Evolutionary conservation across 257 asterid genomes (phyloP), one percentile per base, ranked within the genome.

Genomic region (Anisodus acutangulus): DNA sequence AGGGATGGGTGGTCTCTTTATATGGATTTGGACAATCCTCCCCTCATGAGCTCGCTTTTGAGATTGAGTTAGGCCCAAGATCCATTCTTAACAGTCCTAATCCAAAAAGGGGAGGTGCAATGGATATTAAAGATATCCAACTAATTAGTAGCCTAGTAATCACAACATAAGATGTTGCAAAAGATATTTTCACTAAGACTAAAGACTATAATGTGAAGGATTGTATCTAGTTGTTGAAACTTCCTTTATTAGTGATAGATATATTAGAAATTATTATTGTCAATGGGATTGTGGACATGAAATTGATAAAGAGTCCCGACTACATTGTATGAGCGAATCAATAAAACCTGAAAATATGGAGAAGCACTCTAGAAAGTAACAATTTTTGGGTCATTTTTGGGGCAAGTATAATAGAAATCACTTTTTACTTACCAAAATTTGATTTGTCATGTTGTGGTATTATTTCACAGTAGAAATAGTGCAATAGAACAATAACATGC

Each of bases 331-430:
- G 8, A 70, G 54, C 4, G 79, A 41, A 70, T 70, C 37, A 70
- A 41, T 16, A 55, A 70, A 70, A 17, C 78, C 16, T 69, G 8
- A 41, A 64, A 16, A 69, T 39, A 69, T 41, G 78, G 78, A 69
- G 78, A 69, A 69, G 31, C 31, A 69, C 78, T 69, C 78, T 41
- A 70, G 79, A 41, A 8, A 9, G 37, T 70, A 70, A 70, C 57
- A 45, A 70, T 17, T 17, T 43, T 47, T 43, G 47, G 31, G 17
- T 19, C 57, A 43, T 17, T 72, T 68, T 45, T 19, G 59, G 80
- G 39, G 80, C 57, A 19, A 19, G 59, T 47, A 72, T 6, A 45
- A 72, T 19, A 72, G 41, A 45, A 47, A 76, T 76, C 62, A 76
- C 45, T 22, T 76, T 31, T 51, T 51, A 76, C 81, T 51, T 22